Percentiles rank a stretch among this genome's conserved stretches.
phyloP scores from a whole-genome alignment of 306 rosid genomes.

The Carpinus fangiana region DNA sequence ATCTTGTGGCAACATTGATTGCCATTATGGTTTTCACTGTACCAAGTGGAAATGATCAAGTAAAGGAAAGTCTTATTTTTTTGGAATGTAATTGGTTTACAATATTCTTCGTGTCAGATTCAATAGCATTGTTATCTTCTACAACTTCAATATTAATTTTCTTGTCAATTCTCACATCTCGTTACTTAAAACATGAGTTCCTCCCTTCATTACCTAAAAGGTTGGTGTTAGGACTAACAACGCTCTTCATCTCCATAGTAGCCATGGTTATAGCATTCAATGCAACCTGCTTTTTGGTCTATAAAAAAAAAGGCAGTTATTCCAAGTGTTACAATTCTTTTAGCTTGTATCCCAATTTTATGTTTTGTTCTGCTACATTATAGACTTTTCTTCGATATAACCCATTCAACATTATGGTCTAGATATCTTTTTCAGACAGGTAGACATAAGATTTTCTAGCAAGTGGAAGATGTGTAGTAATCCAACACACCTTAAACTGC shows the following conservation, averaged over 20 bases:
- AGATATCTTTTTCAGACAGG: conserved; percentile 35
- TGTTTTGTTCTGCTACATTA: conserved; percentile 34
- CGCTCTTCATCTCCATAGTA: conserved; percentile 46
- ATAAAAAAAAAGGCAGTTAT: conserved; percentile 33
- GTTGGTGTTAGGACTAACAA: neutral
- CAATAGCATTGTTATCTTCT: neutral
- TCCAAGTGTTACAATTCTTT: conserved; percentile 21
- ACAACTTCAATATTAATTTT: neutral
- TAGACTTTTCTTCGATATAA: conserved; percentile 39
- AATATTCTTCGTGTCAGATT: neutral
- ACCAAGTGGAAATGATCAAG: conserved; percentile 48
- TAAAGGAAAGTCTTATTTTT: neutral
- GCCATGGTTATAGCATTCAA: conserved; percentile 51
- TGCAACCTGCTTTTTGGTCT: conserved; percentile 3
- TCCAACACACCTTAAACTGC: no score
- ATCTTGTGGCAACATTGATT: conserved; percentile 50
- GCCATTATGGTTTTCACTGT: conserved; percentile 49
- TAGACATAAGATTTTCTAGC: conserved; percentile 5
- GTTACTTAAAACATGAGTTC: neutral
- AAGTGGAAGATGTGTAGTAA: no score
- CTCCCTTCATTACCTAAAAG: conserved; percentile 39
- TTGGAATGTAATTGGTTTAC: neutral
- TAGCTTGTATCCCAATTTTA: conserved; percentile 35
- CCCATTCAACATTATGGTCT: conserved; percentile 36
- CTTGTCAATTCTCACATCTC: neutral